Evolutionary conservation across 2,329 filamentous ascomycete species (phyloP), one percentile per base, ranked within the genome.

Genomic region (Fusarium floridanum): DNA sequence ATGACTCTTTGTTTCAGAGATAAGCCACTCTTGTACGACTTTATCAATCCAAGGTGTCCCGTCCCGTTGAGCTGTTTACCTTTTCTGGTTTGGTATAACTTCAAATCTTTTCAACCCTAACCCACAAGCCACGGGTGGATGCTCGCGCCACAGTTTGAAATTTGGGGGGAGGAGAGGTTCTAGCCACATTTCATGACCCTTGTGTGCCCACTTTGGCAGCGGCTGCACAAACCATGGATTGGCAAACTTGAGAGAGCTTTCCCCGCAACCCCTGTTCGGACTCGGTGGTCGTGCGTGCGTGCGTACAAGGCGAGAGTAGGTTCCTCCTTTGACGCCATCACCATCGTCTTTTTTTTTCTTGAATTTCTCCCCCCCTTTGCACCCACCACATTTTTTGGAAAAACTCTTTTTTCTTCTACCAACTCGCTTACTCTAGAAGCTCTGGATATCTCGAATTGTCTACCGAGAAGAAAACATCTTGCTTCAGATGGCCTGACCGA

Each of bases 401-500:
- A 61, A 39, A 22, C 20, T 48, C 27, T 24, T 27, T 48, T 24
- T 32, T 32, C 2, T 12, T 20, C 48, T 3, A 53, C 27, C 48
- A 32, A 53, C 17, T 1, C 48, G 9, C 9, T 53, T n/a, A 4
- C 17, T 22, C 45, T n/a, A 12, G n/a, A 17, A 32, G 36, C n/a
- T 16, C 36, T 56, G 12, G 50, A 48, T 27, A 34, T 16, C 4
- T n/a, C 24, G 11, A 62, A 36, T 34, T 37, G n/a, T 12, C 14
- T 41, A 45, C 16, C 43, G 14, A 37, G 36, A 34, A 34, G 29
- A 37, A 22, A 36, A 39, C 22, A 59, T 24, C 22, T 65, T 59
- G 59, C 43, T 66, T 72, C 73, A 71, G 59, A 79, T 79, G 77
- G 77, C 77, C 71, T 79, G 74, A 79, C 66, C 63, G 62, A 65